A percentile compares a stretch with the other conserved stretches of the same genome.
phyloP scores from a whole-genome alignment of 306 rosid species.

The Quercus alba region DNA sequence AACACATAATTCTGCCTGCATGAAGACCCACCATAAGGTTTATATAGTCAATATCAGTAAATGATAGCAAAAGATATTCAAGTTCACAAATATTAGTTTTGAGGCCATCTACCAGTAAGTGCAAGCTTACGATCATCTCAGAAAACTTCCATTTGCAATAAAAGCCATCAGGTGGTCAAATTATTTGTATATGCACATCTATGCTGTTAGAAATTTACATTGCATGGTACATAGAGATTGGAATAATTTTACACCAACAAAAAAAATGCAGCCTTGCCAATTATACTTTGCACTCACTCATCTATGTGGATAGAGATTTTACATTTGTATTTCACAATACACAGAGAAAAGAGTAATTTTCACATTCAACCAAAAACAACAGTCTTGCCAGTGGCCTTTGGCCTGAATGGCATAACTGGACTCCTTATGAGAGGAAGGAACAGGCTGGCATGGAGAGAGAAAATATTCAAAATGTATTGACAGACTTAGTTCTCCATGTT shows the following conservation, averaged over 20 bases:
- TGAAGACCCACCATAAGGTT: neutral
- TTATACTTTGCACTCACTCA: too few relatives aligned
- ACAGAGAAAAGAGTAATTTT: neutral
- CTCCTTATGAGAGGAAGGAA: neutral
- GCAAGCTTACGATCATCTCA: too few relatives aligned
- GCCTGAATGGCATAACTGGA: neutral
- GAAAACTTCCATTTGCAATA: too few relatives aligned
- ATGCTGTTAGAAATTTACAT: too few relatives aligned
- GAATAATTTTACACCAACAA: too few relatives aligned
- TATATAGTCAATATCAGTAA: neutral
- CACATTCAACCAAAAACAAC: neutral
- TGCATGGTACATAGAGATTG: too few relatives aligned
- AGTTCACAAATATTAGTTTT: too few relatives aligned
- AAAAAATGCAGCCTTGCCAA: too few relatives aligned
- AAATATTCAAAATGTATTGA: conserved; percentile 27
- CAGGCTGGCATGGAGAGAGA: neutral
- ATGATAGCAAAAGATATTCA: too few relatives aligned
- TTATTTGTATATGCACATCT: too few relatives aligned
- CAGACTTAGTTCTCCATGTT: conserved; percentile 34
- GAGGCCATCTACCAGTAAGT: too few relatives aligned
- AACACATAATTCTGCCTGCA: neutral
- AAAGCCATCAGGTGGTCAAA: too few relatives aligned
- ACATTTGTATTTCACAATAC: neutral
- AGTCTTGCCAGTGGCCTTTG: neutral
- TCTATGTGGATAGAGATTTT: neutral